Percentiles rank a stretch among this genome's conserved stretches.
Conservation (phyloP, 1,284 basidiomycete species). For the Fistulinella cinereoalba region DNA sequence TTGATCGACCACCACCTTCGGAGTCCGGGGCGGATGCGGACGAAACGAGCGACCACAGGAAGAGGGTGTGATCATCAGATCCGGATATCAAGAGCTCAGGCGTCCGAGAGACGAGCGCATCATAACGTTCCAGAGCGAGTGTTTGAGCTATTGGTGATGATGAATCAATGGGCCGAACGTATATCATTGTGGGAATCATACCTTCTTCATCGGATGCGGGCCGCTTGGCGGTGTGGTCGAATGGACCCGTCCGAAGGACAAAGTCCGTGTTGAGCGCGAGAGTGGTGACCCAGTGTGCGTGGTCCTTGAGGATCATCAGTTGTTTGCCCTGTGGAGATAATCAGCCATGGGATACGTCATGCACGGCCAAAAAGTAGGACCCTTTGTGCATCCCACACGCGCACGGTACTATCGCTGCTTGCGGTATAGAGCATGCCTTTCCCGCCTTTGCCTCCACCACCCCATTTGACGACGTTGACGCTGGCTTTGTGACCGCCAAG, state of each 20-base stretch:
- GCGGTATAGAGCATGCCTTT: conserved; percentile 91
- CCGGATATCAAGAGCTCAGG: conserved; percentile 90
- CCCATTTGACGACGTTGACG: conserved; percentile 96
- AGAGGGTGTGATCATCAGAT: conserved; percentile 93
- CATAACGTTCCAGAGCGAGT: conserved; percentile 74
- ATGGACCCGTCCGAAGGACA: conserved; percentile 91
- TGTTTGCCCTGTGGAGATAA: conserved; percentile 50
- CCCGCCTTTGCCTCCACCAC: conserved; percentile 65
- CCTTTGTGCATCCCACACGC: conserved; percentile 87
- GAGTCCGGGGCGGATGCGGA: conserved; percentile 49
- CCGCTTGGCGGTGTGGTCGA: conserved; percentile 80
- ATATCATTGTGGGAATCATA: conserved; percentile 29
- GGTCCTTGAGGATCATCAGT: conserved; percentile 83
- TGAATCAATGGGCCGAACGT: not conserved
- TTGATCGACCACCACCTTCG: conserved; percentile 59
- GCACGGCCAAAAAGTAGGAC: conserved; percentile 47
- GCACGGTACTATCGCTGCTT: conserved; percentile 89
- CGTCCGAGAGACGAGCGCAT: conserved; percentile 59
- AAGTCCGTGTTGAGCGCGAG: conserved; percentile 95
- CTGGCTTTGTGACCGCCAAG: conserved; percentile 93
- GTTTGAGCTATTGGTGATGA: conserved; percentile 56
- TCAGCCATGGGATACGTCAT: no score
- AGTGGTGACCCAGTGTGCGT: conserved; percentile 99
- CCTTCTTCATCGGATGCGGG: conserved; percentile 80
- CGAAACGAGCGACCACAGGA: conserved; percentile 88